Evolutionary conservation across 2,329 filamentous ascomycete species (phyloP).

Genomic region (Plenodomus biglobosus): DNA sequence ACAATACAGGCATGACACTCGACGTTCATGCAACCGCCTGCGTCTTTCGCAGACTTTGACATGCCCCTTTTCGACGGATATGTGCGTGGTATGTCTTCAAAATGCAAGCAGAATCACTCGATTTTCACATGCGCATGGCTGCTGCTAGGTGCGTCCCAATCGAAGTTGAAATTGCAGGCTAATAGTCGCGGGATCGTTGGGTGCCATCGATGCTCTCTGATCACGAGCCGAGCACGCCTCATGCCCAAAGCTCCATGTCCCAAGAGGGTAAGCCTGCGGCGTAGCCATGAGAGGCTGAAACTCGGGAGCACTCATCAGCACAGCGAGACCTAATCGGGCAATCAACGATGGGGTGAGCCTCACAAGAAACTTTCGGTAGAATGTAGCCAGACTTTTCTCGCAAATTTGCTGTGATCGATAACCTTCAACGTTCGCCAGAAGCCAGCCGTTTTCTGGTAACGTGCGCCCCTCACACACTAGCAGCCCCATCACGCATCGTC

Average conservation of each 20-base stretch:
- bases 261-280: conserved; percentile 20
- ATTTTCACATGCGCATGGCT: background rate
- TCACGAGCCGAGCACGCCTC: conserved; percentile 26
- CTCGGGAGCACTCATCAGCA: conserved; percentile 18
- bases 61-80: background rate
- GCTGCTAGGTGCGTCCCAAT: background rate
- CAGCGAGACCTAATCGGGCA: conserved; percentile 13
- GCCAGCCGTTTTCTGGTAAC: conserved; percentile 5
- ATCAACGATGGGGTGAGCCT: conserved; percentile 15
- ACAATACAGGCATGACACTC: conserved; percentile 4
- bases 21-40: conserved; percentile 10
- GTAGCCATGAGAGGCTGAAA: conserved; percentile 28
- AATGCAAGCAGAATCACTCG: background rate
- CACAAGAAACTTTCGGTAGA: conserved; percentile 3
- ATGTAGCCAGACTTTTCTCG: conserved; percentile 15
- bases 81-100: background rate
- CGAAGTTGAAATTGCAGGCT: conserved; percentile 14
- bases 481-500: conserved; percentile 23
- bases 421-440: conserved; percentile 2
- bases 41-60: background rate
- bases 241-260: conserved; percentile 11
- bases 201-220: conserved; percentile 24
- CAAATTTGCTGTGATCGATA: conserved; percentile 13
- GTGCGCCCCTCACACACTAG: conserved; percentile 9
- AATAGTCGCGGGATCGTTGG: conserved; percentile 24